Base-by-base conservation (phyloP, 495 filamentous ascomycete genomes). In the Neurospora discreta region DNA sequence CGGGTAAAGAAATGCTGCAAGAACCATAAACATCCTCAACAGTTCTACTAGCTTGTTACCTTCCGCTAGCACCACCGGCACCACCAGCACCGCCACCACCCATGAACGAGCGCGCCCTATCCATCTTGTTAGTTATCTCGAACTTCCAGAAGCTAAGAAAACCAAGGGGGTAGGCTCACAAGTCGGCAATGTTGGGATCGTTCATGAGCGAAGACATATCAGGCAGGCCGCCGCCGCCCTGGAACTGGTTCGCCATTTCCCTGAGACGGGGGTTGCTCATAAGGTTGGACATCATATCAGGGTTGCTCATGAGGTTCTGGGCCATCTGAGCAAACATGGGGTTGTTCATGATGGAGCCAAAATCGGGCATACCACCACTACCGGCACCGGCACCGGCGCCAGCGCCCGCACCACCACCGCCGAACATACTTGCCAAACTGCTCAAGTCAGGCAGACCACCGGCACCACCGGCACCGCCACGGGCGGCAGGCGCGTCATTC, bases 241-340 rank as follows among this genome's bases (percentile, higher is more conserved):
- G 84, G 77, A 93, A 90, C 68, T 84, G 82, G 72, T 90, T 85
- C 70, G 91, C 90, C 93, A 97, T 93, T 78, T 95, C 87, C 60
- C 91, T 85, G 73, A 98, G 79, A 69, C 88, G 86, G n/a, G 95
- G 95, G 83, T 98, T 97, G 84, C 85, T 93, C 94, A 98, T 97
- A 70, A 98, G 79, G 76, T 92, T 93, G 78, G 86, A 87, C 85
- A 99, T 88, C 87, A 91, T 88, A 7, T 96, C 90, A 15, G 95
- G 95, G 81, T 99, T 98, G 80, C 88, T 91, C 95, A 98, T 98
- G 52, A 99, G 80, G 78, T 93, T 97, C 85, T 97, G 93, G 33
- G 95, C 95, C 93, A 98, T 97, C 83, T 84, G 90, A 52, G 93
- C 85, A 80, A 99, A 94, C 95, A 98, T 98, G 52, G 95, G 95